Evolutionary conservation across 2,329 filamentous ascomycete species (phyloP), one percentile per base, ranked within the genome.

Genomic region (Hymenoscyphus scutula): DNA sequence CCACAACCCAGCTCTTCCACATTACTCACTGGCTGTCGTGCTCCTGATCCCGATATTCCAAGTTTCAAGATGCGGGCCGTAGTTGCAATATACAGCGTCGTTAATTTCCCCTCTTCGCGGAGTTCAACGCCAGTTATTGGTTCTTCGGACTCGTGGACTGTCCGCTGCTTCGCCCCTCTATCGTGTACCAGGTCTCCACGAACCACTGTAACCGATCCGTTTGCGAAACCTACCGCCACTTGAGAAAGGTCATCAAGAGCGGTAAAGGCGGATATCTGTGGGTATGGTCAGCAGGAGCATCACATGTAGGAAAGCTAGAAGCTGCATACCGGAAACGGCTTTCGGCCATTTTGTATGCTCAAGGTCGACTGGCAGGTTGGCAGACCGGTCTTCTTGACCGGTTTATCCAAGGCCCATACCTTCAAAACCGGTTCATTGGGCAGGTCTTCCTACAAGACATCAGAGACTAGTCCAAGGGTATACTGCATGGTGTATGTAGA

Each of bases 361-460:
- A 97, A 78, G 0, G 89, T 95, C 73, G 91, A 96, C 68, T 97
- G 82, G 74, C 95, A 98, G 45, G 89, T 91, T 17, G 95, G 95
- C 65, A 89, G 81, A 51, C 92, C 92, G 4, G 91, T 96, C 82
- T 96, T 98, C 83, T 95, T 98, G 69, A 96, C 92, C 3, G 89
- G 83, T 77, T 93, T 96, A 74, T 98, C 93, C 69, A 99, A 81
- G 25, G 92, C 94, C 95, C 95, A 99, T n/a, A 98, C 94, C 76
- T 97, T 98, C 64, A 99, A 78, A 23, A 94, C 84, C 0, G 95
- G 94, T 70, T 98, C 92, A 70, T 85, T 89, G 45, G 90, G 90
- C 59, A 97, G 80, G 72, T 98, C 93, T 77, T 99, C 95, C 77
- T 89, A 75, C 53, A 81, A 70, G 0, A 7, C 23, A 64, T 78